Conservation (phyloP, 345 rosid species). For the Fremontodendron californicum region DNA sequence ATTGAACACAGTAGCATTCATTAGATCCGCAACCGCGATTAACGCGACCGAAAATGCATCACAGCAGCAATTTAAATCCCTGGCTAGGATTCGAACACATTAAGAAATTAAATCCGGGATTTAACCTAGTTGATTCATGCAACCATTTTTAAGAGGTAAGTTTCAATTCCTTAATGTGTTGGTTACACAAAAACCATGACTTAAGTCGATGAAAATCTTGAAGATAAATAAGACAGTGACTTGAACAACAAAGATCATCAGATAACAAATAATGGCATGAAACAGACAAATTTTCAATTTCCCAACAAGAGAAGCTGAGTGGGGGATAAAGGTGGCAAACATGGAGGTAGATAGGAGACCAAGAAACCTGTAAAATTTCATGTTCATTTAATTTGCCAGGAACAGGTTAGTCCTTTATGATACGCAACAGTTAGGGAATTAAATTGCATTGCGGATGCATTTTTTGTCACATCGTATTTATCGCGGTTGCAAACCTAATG, state of each 20-base stretch:
- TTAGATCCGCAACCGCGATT: no score
- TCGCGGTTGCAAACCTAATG: no score
- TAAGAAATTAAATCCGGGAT: no score
- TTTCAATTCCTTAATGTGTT: neutral
- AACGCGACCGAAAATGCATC: no score
- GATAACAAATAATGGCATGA: neutral
- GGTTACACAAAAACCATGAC: neutral
- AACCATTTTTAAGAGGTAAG: no score
- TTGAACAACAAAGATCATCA: neutral
- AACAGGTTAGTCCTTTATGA: neutral
- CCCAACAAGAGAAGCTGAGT: neutral
- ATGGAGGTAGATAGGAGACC: neutral
- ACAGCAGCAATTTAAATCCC: no score
- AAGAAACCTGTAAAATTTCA: neutral
- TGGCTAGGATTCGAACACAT: no score
- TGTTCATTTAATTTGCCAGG: neutral
- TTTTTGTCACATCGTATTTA: no score
- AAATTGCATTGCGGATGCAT: no score
- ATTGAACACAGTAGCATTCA: no score
- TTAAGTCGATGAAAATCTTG: neutral
- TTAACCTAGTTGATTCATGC: no score
- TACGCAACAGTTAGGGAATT: no score
- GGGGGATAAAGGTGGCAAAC: neutral
- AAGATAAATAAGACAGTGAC: neutral
- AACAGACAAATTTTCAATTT: neutral